Base-by-base conservation (phyloP, 106 monocot species). In the Alisma plantagoaquatica region DNA sequence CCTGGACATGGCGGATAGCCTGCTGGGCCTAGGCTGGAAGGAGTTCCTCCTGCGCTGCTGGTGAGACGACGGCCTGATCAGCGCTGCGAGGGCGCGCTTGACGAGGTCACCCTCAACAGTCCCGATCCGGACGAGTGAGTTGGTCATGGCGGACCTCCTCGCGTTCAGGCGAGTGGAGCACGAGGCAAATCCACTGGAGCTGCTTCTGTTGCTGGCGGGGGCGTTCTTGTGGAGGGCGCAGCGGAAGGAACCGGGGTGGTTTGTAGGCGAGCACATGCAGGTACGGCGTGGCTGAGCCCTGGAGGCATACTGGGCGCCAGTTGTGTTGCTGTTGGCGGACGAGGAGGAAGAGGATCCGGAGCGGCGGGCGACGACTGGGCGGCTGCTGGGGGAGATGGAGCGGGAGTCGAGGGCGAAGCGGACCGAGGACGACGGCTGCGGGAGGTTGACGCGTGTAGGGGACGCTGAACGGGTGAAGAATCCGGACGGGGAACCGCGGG, bases 261-360 rank as follows among this genome's bases (percentile, higher is more conserved):
- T 87, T 22, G 87, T 92, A 16, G 87, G 92, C 0, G 92, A 76
- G 59, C 92, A 92, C 74, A 70, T 69, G 62, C 92, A 92, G 19
- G 77, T 76, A 41, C 69, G 54, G 46, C 57, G n/a, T n/a, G n/a
- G n/a, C n/a, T n/a, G n/a, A n/a, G n/a, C n/a, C n/a, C n/a, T n/a
- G n/a, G n/a, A n/a, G n/a, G n/a, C n/a, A n/a, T n/a, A n/a, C n/a
- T n/a, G n/a, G n/a, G n/a, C n/a, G n/a, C n/a, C n/a, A n/a, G n/a
- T n/a, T n/a, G n/a, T n/a, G n/a, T n/a, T n/a, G n/a, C n/a, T n/a
- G n/a, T n/a, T n/a, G n/a, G n/a, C n/a, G n/a, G n/a, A n/a, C n/a
- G n/a, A n/a, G n/a, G n/a, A n/a, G n/a, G n/a, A n/a, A n/a, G n/a
- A n/a, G n/a, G n/a, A n/a, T 30, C 44, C 21, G 38, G 12, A 5